Percentiles rank a stretch among this genome's conserved stretches.
Conservation (phyloP, 192 early-diverging fungal species). For the Coemansia sp. region DNA sequence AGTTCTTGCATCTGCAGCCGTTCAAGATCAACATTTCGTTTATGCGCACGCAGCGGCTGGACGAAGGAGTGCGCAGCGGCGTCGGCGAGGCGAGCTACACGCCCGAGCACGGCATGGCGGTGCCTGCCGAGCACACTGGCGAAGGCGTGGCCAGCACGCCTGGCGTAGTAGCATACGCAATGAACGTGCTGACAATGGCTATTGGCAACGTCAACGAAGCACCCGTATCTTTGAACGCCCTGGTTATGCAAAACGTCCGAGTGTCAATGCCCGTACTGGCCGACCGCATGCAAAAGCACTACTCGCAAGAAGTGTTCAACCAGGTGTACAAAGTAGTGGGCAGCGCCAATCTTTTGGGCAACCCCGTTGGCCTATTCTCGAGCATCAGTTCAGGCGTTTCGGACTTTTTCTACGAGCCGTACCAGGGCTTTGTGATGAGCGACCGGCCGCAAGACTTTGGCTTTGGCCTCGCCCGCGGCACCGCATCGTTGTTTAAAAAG, state of each 20-base stretch:
- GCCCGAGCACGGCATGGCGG: slow-evolving; percentile 12
- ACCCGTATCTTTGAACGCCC: slow-evolving; percentile 83
- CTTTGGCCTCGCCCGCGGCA: slow-evolving; percentile 83
- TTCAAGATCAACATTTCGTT: slow-evolving; percentile 97
- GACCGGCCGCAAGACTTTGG: slow-evolving; percentile 93
- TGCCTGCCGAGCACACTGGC: slow-evolving; percentile 25
- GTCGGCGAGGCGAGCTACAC: slow-evolving; percentile 21
- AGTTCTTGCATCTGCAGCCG: slow-evolving; percentile 89
- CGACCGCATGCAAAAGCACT: slow-evolving; percentile 81
- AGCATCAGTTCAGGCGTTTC: slow-evolving; percentile 91
- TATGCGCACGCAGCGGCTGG: slow-evolving; percentile 65
- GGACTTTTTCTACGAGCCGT: slow-evolving; percentile 97
- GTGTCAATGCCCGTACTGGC: slow-evolving; percentile 72
- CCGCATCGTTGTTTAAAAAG: slow-evolving; percentile 77
- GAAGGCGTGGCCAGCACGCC: slow-evolving; percentile 41
- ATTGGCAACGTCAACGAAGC: slow-evolving; percentile 97
- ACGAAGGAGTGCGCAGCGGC: slow-evolving; percentile 4
- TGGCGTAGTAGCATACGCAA: slow-evolving; percentile 58
- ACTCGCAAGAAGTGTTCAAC: slow-evolving; percentile 86
- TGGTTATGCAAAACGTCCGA: slow-evolving; percentile 85
- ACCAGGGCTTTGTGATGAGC: slow-evolving; percentile 94
- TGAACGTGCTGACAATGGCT: slow-evolving; percentile 93
- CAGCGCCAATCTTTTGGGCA: slow-evolving; percentile 95
- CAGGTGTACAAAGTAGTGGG: slow-evolving; percentile 86
- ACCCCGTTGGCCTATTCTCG: slow-evolving; percentile 96